phyloP scores from a whole-genome alignment of 2,329 filamentous ascomycete species.

The Sporothrix protearum region DNA sequence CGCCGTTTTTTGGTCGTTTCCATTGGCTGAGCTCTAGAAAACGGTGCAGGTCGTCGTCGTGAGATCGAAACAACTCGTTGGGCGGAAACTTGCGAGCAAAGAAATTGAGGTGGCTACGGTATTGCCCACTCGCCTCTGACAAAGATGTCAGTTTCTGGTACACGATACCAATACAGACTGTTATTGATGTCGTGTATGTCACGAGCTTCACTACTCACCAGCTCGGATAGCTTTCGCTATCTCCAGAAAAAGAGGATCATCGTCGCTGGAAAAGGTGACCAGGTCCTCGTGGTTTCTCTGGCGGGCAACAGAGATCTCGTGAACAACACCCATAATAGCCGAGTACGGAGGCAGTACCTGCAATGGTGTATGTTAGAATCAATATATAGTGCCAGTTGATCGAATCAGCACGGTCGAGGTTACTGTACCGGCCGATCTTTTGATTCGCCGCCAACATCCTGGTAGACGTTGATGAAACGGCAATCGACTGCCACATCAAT shows the following conservation, averaged over 20 bases:
- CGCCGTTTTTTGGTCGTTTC: neutral
- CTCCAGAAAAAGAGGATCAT: neutral
- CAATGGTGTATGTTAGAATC: neutral
- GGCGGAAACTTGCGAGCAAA: neutral
- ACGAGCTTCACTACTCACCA: neutral
- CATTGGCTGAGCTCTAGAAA: slow-evolving; percentile 11
- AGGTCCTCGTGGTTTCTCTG: slow-evolving; percentile 2
- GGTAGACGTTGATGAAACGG: neutral
- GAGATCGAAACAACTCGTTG: neutral
- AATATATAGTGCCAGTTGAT: neutral
- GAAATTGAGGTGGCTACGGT: neutral
- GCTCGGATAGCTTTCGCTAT: neutral
- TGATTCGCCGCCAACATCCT: neutral
- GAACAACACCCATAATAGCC: slow-evolving; percentile 8
- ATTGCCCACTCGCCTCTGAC: neutral
- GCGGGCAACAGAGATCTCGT: neutral
- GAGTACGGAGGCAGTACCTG: slow-evolving; percentile 9
- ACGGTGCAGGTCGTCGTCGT: slow-evolving; percentile 7
- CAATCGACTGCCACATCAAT: neutral
- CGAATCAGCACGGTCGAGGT: no score
- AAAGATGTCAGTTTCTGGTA: neutral
- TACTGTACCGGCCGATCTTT: neutral
- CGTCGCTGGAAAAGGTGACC: neutral
- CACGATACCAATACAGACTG: neutral
- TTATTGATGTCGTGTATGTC: neutral